Evolutionary conservation across 2,329 filamentous ascomycete genomes (phyloP).

Genomic region (Sordariomycetes sp.): DNA sequence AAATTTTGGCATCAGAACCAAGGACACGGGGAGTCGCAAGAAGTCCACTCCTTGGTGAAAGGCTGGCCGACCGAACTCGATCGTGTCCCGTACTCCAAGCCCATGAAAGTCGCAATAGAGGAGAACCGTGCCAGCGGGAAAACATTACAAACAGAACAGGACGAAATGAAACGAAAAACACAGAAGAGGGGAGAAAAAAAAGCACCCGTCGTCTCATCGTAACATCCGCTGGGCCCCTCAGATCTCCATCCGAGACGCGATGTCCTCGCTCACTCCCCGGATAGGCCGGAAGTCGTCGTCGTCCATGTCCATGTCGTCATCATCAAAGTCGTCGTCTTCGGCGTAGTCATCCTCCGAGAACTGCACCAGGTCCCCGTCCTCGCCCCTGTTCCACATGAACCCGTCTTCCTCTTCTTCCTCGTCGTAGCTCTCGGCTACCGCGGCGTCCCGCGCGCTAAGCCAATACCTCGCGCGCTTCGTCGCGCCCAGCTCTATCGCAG

Average conservation of each 20-base stretch:
- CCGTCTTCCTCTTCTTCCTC: slow-evolving; percentile 37
- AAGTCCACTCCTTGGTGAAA: not conserved
- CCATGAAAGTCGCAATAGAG: not conserved
- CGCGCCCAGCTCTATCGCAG: not conserved
- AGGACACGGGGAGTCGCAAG: not conserved
- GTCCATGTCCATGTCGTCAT: slow-evolving; percentile 27
- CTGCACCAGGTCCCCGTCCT: slow-evolving; percentile 45
- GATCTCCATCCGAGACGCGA: slow-evolving; percentile 53
- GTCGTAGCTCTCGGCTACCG: slow-evolving; percentile 31
- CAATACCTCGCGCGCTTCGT: slow-evolving; percentile 76
- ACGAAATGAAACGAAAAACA: not conserved
- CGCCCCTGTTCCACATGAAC: slow-evolving; percentile 46
- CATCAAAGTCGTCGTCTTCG: slow-evolving; percentile 31
- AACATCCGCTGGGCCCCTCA: slow-evolving; percentile 19
- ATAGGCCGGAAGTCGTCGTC: slow-evolving; percentile 27
- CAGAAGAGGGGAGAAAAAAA: not conserved
- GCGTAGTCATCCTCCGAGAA: slow-evolving; percentile 40
- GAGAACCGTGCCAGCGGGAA: not conserved
- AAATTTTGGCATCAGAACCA: not conserved
- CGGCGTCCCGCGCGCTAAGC: slow-evolving; percentile 59
- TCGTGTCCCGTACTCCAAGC: not conserved
- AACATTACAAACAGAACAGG: not conserved
- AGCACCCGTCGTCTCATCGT: not conserved
- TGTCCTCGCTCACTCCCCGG: slow-evolving; percentile 51
- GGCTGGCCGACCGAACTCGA: not conserved